Conservation (phyloP, 305 asterid species). For the Plantago rigida region DNA sequence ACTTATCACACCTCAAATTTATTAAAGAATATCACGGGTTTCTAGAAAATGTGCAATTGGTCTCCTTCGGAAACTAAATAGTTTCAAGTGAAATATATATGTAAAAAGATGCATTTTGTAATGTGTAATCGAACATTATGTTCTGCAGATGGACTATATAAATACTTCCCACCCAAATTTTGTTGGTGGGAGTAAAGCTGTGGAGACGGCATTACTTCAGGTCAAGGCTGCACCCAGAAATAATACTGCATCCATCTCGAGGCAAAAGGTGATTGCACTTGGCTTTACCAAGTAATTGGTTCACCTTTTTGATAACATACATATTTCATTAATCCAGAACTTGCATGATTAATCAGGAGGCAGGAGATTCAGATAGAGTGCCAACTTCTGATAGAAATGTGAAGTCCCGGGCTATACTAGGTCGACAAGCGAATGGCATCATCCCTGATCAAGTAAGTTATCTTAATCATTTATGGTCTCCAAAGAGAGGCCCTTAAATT, state of each 20-base stretch:
- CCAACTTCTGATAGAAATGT: slow-evolving; percentile 51
- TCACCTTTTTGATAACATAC: slow-evolving; percentile 10
- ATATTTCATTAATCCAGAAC: slow-evolving; percentile 14
- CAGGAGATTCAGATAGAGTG: slow-evolving; percentile 53
- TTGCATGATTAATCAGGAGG: slow-evolving; percentile 46
- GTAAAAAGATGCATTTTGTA: slow-evolving; percentile 57
- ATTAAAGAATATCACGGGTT: no score
- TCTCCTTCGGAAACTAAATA: no score
- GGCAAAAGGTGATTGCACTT: slow-evolving; percentile 46
- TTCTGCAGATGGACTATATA: slow-evolving; percentile 74
- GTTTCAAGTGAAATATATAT: no score
- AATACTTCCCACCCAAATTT: slow-evolving; percentile 88
- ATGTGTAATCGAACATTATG: neutral
- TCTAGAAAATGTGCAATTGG: no score
- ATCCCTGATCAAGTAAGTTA: slow-evolving; percentile 67
- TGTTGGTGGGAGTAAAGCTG: slow-evolving; percentile 83
- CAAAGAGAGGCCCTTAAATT: neutral
- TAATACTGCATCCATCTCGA: slow-evolving; percentile 41
- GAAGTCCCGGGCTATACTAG: slow-evolving; percentile 57
- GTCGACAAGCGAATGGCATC: slow-evolving; percentile 71
- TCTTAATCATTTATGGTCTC: neutral
- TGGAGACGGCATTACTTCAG: slow-evolving; percentile 73
- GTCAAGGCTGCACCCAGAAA: slow-evolving; percentile 45
- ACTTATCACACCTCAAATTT: no score
- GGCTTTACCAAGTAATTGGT: slow-evolving; percentile 15